phyloP scores from a whole-genome alignment of 2,329 filamentous ascomycete genomes.

The Apiospora sp. region DNA sequence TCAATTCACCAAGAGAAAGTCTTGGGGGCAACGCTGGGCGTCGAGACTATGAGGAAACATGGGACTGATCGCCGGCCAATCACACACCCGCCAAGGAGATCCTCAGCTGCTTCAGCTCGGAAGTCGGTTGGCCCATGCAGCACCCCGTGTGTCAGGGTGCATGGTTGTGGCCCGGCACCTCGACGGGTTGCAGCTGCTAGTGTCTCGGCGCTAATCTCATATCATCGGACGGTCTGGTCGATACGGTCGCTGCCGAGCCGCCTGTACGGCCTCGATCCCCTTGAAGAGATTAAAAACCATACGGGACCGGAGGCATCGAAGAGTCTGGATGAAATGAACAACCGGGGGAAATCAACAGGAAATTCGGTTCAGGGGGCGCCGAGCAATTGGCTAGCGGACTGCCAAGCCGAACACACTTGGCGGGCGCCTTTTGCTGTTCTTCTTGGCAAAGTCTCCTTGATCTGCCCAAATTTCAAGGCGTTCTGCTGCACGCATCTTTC shows the following conservation, averaged over 20 bases:
- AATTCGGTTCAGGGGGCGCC: conserved; percentile 10
- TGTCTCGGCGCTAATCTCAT: conserved; percentile 3
- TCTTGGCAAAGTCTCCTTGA: conserved; percentile 1
- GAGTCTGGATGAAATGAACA: background rate
- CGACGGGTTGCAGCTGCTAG: background rate
- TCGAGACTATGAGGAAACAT: background rate
- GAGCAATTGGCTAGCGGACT: background rate
- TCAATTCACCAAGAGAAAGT: background rate
- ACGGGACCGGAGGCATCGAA: background rate
- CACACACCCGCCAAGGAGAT: background rate
- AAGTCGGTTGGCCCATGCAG: background rate
- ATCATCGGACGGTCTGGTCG: conserved; percentile 2
- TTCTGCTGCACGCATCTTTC: no score
- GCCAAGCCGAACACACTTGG: conserved; percentile 14
- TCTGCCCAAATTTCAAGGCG: no score
- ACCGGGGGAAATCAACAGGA: background rate
- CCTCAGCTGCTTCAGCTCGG: background rate
- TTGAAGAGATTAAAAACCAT: background rate
- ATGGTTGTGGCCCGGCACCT: background rate
- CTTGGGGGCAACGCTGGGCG: background rate
- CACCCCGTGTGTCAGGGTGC: background rate
- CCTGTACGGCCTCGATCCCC: background rate
- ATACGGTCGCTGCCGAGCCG: conserved; percentile 10
- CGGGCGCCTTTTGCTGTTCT: background rate
- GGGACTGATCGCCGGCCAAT: conserved; percentile 15